Base-by-base conservation (phyloP, 2,329 filamentous ascomycete species). In the Tolypocladium amazonense region DNA sequence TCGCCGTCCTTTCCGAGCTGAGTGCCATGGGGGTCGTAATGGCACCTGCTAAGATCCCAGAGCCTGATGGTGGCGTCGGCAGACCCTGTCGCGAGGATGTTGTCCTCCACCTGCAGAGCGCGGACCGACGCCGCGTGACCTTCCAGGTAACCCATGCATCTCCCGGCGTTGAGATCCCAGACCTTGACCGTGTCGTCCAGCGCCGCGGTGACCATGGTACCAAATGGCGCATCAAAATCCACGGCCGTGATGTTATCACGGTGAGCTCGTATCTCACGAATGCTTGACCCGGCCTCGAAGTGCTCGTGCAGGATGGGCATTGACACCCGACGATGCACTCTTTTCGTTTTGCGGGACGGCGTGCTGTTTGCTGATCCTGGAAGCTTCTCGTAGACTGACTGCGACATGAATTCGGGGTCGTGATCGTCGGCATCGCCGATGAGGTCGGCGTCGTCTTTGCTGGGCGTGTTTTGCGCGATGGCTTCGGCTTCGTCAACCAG, bases 151-250 rank as follows among this genome's bases (percentile, higher is more conserved):
- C 94, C 94, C 69, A 96, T 92, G 73, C 93, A 97, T 39, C 92
- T 85, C 43, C 94, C 94, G 3, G 90, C 89, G 69, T 94, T 97
- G 64, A 99, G 79, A 74, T 99, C 94, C 94, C 94, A 99, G 25
- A 99, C 94, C 62, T 90, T 85, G 52, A 99, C 89, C 1, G 91
- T 92, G 72, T 99, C 94, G 71, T 99, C 94, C 68, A 97, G 78
- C 12, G 92, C 90, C 12, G 94, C 88, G 9, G 92, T 93, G 7
- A 97, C 91, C 84, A 97, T 86, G 25, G 91, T 95, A 20, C 94
- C 94, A 72, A 97, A 97, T 0, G 94, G 94, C n/a, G 88, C 89
- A 71, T 99, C 94, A 72, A 99, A 99, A 75, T 97, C 94, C 62
- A 99, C 73, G 9, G 93, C 89, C 0, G 92, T 96, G 63, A 99